Evolutionary conservation across 2,329 filamentous ascomycete genomes (phyloP).

Genomic region (Penicillium griseofulvum): DNA sequence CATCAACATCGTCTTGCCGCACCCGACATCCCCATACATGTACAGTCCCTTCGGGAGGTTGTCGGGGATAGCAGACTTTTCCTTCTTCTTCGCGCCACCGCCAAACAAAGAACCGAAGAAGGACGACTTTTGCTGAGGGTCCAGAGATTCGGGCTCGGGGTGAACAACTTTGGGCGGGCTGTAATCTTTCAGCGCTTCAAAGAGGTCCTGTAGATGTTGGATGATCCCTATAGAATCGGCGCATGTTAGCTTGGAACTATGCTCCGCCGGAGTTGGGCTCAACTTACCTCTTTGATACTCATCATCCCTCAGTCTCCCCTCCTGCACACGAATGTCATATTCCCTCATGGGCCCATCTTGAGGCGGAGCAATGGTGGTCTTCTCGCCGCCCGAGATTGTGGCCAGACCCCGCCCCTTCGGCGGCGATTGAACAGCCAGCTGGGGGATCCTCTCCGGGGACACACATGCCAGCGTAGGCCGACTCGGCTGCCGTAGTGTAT

Average conservation of each 20-base stretch:
- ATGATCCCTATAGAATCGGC: constrained; percentile 67
- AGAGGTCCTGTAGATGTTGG: constrained; percentile 80
- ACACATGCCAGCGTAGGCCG: not conserved
- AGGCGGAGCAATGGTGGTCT: constrained; percentile 8
- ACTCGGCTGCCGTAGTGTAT: not conserved
- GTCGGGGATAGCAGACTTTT: constrained; percentile 56
- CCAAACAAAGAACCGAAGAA: constrained; percentile 53
- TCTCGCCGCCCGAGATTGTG: constrained; percentile 15
- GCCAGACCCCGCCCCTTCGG: constrained; percentile 19
- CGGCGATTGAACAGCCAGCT: constrained; percentile 18
- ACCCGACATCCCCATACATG: constrained; percentile 93
- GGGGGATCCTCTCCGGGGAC: constrained; percentile 5
- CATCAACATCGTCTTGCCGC: constrained; percentile 99
- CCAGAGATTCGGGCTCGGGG: constrained; percentile 70
- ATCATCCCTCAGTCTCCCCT: constrained; percentile 76
- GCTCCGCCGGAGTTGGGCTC: not conserved
- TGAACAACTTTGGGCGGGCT: constrained; percentile 69
- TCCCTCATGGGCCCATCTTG: constrained; percentile 72
- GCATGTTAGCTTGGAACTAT: not conserved
- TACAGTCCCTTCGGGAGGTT: constrained; percentile 85
- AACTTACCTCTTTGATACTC: constrained; percentile 77
- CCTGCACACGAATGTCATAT: constrained; percentile 77
- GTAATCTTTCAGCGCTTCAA: constrained; percentile 77
- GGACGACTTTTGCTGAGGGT: constrained; percentile 51
- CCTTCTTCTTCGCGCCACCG: constrained; percentile 30